These are phyloP conservation scores for Calocybe gangraenosa DNA, from an alignment of 768 basidiomycete genomes.

Conservation along the genomic window DNA sequence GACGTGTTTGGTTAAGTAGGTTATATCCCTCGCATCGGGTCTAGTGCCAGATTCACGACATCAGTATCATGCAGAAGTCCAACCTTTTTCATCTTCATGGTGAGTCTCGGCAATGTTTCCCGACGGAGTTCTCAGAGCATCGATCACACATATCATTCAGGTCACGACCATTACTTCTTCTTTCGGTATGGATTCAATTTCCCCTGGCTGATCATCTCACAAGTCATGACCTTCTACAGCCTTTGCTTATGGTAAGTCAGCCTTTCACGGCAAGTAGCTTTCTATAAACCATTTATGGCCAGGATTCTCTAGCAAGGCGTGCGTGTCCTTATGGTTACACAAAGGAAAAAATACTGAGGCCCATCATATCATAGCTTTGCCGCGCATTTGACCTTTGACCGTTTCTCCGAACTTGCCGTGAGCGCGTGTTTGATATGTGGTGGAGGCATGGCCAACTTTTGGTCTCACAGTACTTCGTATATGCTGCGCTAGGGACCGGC, in stretches of 20 bases:
- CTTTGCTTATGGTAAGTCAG: conserved; percentile 15
- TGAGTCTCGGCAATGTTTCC: conserved; percentile 1
- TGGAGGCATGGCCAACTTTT: neutral
- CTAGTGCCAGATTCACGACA: neutral
- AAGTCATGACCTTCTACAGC: neutral
- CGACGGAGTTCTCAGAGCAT: no score
- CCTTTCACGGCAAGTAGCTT: no score
- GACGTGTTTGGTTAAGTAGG: conserved; percentile 25
- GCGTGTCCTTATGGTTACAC: conserved; percentile 12
- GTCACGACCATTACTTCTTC: conserved; percentile 11
- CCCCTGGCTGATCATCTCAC: neutral
- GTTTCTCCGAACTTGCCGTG: conserved; percentile 24
- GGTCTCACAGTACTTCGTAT: conserved; percentile 24
- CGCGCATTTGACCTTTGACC: conserved; percentile 22
- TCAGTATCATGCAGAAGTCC: conserved; percentile 18
- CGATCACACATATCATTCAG: neutral
- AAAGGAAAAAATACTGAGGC: neutral
- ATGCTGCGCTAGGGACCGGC: conserved; percentile 27
- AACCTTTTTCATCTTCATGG: conserved; percentile 15
- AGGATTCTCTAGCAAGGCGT: conserved; percentile 26
- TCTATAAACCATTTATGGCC: neutral
- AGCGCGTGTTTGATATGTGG: conserved; percentile 1
- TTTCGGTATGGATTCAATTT: conserved; percentile 12
- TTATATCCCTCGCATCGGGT: neutral
- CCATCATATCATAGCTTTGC: neutral